Conservation (phyloP, 768 basidiomycete genomes). For the Rhodocollybia butyracea region DNA sequence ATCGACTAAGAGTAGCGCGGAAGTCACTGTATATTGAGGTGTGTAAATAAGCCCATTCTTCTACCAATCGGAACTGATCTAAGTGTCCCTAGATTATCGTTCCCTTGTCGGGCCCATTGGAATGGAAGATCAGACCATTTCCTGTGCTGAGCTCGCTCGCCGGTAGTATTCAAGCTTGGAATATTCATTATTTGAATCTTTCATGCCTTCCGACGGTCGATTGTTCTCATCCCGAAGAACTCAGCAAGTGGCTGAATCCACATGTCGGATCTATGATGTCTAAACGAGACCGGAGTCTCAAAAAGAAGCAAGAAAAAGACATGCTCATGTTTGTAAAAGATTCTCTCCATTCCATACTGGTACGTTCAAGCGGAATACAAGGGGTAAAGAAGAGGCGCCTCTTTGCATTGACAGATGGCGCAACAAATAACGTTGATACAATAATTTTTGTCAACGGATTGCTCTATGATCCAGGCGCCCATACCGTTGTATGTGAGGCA, state of each 20-base stretch:
- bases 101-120: constrained; percentile 22
- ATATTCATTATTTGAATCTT: constrained; percentile 37
- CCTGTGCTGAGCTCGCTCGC: constrained; percentile 15
- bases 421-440: constrained; percentile 23
- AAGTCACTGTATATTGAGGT: constrained; percentile 31
- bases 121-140: constrained; percentile 21
- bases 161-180: constrained; percentile 24
- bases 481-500: constrained; percentile 39
- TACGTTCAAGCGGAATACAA: constrained; percentile 17
- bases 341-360: constrained; percentile 22
- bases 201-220: constrained; percentile 30
- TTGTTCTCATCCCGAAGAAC: constrained; percentile 7
- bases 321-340: constrained; percentile 27
- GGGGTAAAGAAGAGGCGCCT: constrained; percentile 13
- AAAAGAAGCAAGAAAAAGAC: constrained; percentile 18
- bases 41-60: not conserved
- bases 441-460: constrained; percentile 36
- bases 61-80: not conserved
- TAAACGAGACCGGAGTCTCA: constrained; percentile 19
- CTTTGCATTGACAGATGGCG: constrained; percentile 18
- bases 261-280: constrained; percentile 28
- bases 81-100: constrained; percentile 22
- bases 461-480: constrained; percentile 35
- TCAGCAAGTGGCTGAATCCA: constrained; percentile 26
- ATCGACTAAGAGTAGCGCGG: constrained; percentile 22